Base-by-base conservation (phyloP, 1,139 yeast species). In the Kluyveromyces sp. region DNA sequence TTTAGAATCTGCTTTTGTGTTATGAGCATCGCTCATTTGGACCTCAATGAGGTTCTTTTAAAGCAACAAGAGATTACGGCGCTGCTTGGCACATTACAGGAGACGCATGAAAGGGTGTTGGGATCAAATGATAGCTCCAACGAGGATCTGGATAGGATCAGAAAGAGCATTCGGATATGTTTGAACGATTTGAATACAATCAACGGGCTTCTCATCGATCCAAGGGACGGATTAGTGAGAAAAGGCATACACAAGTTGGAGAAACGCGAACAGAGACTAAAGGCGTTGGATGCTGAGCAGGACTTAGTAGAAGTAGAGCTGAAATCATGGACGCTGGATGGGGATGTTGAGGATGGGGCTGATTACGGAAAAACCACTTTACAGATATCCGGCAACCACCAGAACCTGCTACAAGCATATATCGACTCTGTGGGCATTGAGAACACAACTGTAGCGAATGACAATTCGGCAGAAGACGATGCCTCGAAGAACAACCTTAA, bases 221-320 rank as follows among this genome's bases (percentile, higher is more conserved):
- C 57, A 38, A 61, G 61, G 12, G 49, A 53, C 38, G 64, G 65
- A 12, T 47, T 54, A 18, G 48, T 60, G n/a, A 52, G 47, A 32
- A 47, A 43, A 16, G 55, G 52, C 30, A 49, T 60, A 11, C 45
- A 42, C 4, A 18, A 33, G 9, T 36, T 58, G 20, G 41, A 41
- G 26, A 41, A 45, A 36, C 31, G 45, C 11, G 51, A 48, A 39
- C 38, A 36, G 2, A 49, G 49, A 36, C 41, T 59, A 16, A 37
- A 39, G 11, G 46, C 46, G 11, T 32, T 57, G 29, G 42, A 37
- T 12, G 22, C 38, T 9, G 44, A 40, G 25, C 50, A 52, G 42
- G 39, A 29, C 2, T 33, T 36, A 18, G 37, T 55, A 12, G 12
- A 39, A 17, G 35, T 38, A n/a, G 45, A 51, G 13, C 42, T 37